A percentile compares a stretch with the other conserved stretches of the same genome.
These are phyloP conservation scores for Ophiostoma australiae DNA, from an alignment of 2,329 filamentous ascomycete species.

Conservation along the genomic window DNA sequence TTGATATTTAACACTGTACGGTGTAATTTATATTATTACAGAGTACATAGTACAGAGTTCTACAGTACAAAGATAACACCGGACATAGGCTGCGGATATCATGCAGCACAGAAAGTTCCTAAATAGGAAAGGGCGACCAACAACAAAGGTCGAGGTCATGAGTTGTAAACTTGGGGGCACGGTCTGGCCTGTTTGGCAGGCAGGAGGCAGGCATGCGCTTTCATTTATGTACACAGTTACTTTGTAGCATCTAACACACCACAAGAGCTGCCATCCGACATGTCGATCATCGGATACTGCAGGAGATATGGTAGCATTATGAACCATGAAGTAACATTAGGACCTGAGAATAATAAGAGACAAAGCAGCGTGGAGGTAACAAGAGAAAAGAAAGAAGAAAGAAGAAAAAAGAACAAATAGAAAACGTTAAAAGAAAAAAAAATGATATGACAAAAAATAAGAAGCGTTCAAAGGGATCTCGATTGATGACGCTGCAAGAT, in stretches of 20 bases:
- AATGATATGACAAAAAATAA: too few relatives aligned
- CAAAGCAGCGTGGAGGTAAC: not conserved
- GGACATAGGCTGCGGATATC: not conserved
- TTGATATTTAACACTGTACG: not conserved
- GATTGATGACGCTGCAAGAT: conserved; percentile 1
- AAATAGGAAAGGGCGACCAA: not conserved
- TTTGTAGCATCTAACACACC: not conserved
- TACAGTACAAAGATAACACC: not conserved
- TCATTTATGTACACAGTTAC: too few relatives aligned
- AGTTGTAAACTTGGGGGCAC: not conserved
- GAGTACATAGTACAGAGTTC: too few relatives aligned
- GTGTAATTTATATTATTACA: too few relatives aligned
- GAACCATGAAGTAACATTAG: not conserved
- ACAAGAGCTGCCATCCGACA: not conserved
- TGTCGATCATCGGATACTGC: not conserved
- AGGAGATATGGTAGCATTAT: not conserved
- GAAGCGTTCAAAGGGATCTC: not conserved
- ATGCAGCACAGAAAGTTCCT: not conserved
- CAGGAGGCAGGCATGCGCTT: not conserved
- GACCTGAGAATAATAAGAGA: not conserved
- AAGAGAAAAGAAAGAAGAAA: not conserved
- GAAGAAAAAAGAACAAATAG: not conserved
- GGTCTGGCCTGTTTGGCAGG: not conserved
- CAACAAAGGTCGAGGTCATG: conserved; percentile 5
- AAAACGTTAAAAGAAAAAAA: too few relatives aligned